Evolutionary conservation across 1,139 yeast genomes (phyloP).

Genomic region (Sugiyamaella neomexicana): DNA sequence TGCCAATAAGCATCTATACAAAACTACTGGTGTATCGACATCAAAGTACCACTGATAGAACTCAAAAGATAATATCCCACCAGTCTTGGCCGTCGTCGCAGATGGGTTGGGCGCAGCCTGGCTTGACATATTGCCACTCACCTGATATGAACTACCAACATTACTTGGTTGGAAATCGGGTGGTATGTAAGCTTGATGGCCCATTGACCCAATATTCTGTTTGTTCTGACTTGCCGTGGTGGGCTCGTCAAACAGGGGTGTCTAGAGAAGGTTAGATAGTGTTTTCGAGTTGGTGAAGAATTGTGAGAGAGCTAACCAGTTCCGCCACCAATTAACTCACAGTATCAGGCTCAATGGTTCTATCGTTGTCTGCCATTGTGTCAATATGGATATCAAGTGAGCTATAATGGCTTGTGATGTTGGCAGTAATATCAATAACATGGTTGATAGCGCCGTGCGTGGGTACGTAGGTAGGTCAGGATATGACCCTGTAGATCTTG

Average conservation of each 20-base stretch:
- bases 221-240: neutral
- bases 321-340: conserved; percentile 15
- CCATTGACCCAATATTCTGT: conserved; percentile 22
- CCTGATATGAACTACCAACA: conserved; percentile 6
- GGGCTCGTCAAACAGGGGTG: conserved; percentile 14
- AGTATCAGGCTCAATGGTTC: conserved; percentile 20
- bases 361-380: conserved; percentile 17
- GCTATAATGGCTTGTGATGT: no score
- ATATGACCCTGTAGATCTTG: no score
- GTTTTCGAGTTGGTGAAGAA: no score
- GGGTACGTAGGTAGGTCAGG: no score
- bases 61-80: conserved; percentile 53
- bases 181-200: conserved; percentile 40
- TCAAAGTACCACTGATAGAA: conserved; percentile 64
- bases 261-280: conserved; percentile 3
- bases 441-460: no score
- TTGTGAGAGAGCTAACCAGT: no score
- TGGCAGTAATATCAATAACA: no score
- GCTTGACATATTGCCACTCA: conserved; percentile 19
- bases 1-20: conserved; percentile 40
- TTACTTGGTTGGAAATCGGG: conserved; percentile 33
- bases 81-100: conserved; percentile 10
- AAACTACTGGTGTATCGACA: conserved; percentile 60
- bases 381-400: neutral
- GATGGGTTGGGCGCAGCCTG: neutral